These are phyloP conservation scores for Phytophthora rubi DNA, from an alignment of 352 stramenopile species.

Conservation along the genomic window DNA sequence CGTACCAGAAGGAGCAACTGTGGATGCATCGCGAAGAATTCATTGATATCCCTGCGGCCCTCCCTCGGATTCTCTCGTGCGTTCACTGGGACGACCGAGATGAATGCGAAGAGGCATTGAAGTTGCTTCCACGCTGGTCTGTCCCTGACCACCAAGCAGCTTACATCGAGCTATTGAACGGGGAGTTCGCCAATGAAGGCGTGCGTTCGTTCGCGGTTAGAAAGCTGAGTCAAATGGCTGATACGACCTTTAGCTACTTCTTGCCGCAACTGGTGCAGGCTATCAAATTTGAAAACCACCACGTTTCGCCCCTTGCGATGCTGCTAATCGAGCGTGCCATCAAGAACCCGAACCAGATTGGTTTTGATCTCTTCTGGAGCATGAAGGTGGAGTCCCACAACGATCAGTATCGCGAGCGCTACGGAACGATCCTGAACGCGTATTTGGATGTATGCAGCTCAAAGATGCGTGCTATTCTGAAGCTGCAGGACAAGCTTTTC, in stretches of 20 bases:
- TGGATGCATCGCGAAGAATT: constrained; percentile 81
- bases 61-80: constrained; percentile 76
- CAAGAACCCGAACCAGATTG: constrained; percentile 84
- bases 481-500: constrained; percentile 87
- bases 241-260: constrained; percentile 87
- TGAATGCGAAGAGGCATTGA: constrained; percentile 69
- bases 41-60: constrained; percentile 65
- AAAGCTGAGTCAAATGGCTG: constrained; percentile 76
- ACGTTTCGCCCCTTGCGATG: constrained; percentile 71
- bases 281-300: constrained; percentile 89
- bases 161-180: constrained; percentile 81
- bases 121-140: constrained; percentile 67
- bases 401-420: constrained; percentile 70
- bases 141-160: constrained; percentile 69
- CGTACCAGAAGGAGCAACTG: constrained; percentile 80
- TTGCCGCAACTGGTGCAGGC: constrained; percentile 87
- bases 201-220: constrained; percentile 75
- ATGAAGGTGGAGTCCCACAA: constrained; percentile 88
- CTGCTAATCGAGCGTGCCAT: constrained; percentile 83
- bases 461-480: constrained; percentile 91
- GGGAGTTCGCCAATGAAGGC: constrained; percentile 73
- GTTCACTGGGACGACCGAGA: constrained; percentile 75
- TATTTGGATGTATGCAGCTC: constrained; percentile 82
- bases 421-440: constrained; percentile 74
- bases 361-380: constrained; percentile 86